Evolutionary conservation across 768 basidiomycete genomes (phyloP).

Genomic region (Austroboletus eburneus): DNA sequence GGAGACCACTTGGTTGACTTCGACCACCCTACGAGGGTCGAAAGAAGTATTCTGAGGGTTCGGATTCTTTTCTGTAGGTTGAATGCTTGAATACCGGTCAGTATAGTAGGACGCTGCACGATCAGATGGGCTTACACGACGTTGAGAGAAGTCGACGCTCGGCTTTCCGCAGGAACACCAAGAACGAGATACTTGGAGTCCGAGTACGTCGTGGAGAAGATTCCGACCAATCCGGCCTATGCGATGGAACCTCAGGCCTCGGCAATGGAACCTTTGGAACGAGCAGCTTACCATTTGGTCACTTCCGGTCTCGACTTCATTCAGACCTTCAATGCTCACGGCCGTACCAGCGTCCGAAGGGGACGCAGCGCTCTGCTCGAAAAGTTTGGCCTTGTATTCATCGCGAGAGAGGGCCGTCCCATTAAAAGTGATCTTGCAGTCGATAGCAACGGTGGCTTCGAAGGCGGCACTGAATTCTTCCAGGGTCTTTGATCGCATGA

Average conservation of each 20-base stretch:
- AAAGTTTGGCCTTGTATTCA: slow-evolving; percentile 38
- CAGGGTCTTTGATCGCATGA: slow-evolving; percentile 37
- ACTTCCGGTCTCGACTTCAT: slow-evolving; percentile 27
- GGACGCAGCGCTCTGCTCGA: slow-evolving; percentile 23
- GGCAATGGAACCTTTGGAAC: too few relatives aligned
- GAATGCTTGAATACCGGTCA: slow-evolving; percentile 15
- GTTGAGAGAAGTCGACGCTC: slow-evolving; percentile 36
- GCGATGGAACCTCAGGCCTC: neutral
- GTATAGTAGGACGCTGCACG: too few relatives aligned
- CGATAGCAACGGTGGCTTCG: slow-evolving; percentile 36
- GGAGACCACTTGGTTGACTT: slow-evolving; percentile 33
- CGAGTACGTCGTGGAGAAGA: slow-evolving; percentile 37
- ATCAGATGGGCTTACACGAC: slow-evolving; percentile 28
- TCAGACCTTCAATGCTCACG: slow-evolving; percentile 25
- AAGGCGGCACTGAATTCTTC: slow-evolving; percentile 36
- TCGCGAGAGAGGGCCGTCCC: slow-evolving; percentile 36
- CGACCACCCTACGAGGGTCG: slow-evolving; percentile 30
- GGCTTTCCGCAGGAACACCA: slow-evolving; percentile 30
- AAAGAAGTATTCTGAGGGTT: slow-evolving; percentile 23
- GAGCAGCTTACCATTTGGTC: too few relatives aligned
- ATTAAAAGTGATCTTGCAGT: slow-evolving; percentile 39
- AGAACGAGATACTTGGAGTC: slow-evolving; percentile 32
- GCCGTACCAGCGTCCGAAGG: slow-evolving; percentile 8
- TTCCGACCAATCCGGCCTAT: slow-evolving; percentile 30
- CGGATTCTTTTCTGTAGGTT: slow-evolving; percentile 28